Evolutionary conservation across 169 alveolate genomes (phyloP).

Genomic region (Plasmodium sp.): DNA sequence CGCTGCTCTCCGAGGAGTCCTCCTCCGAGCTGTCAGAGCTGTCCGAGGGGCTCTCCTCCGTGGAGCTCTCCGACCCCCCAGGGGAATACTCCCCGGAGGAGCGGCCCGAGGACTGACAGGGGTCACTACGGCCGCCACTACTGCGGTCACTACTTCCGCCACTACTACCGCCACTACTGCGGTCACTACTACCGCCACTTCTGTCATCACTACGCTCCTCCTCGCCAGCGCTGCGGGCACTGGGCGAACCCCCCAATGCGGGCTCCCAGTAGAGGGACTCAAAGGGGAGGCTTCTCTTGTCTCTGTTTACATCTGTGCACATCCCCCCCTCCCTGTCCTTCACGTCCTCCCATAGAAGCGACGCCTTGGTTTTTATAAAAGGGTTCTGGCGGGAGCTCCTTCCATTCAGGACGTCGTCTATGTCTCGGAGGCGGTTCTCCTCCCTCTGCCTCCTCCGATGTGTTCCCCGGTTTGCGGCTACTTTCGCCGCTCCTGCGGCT

Average conservation of each 20-base stretch:
- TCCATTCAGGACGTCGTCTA: conserved; percentile 42
- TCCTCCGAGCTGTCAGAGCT: not conserved
- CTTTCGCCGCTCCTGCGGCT: not conserved
- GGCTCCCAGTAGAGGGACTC: conserved; percentile 22
- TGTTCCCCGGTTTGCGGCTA: not conserved
- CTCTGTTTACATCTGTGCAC: conserved; percentile 74
- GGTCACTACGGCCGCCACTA: not conserved
- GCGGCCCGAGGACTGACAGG: not conserved
- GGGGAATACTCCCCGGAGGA: not conserved
- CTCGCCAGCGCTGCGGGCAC: not conserved
- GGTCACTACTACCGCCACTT: not conserved
- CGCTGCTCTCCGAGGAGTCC: not conserved
- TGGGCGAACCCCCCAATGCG: not conserved
- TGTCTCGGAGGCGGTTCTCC: conserved; percentile 15
- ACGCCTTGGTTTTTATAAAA: conserved; percentile 44
- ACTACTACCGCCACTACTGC: too few relatives aligned
- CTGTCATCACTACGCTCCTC: not conserved
- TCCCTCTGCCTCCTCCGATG: not conserved
- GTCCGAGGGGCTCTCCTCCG: not conserved
- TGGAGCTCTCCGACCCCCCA: not conserved
- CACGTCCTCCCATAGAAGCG: conserved; percentile 24
- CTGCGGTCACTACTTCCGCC: too few relatives aligned
- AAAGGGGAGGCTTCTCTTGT: not conserved
- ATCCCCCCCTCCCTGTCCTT: conserved; percentile 28
- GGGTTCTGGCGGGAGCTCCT: conserved; percentile 3